A percentile compares a stretch with the other conserved stretches of the same genome.
Conservation (phyloP, 1,139 yeast genomes). For the Zygoascus hellenicus region DNA sequence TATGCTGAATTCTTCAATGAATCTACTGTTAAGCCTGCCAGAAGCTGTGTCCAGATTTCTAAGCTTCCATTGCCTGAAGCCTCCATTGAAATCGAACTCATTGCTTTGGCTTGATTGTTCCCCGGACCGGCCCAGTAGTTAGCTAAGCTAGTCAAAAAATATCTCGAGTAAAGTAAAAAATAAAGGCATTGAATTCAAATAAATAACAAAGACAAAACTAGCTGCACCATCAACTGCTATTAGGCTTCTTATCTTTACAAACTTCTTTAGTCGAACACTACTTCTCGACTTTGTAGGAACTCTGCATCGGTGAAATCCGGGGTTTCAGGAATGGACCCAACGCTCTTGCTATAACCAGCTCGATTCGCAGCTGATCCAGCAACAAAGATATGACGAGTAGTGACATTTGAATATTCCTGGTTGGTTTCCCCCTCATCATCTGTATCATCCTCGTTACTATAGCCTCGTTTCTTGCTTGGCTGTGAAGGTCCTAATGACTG, state of each 20-base stretch:
- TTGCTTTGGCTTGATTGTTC: constrained; percentile 53
- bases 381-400: neutral
- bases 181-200: too few species aligned
- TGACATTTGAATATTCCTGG: constrained; percentile 31
- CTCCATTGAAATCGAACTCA: constrained; percentile 59
- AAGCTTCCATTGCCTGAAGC: constrained; percentile 72
- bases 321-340: too few species aligned
- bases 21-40: constrained; percentile 69
- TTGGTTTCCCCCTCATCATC: constrained; percentile 22
- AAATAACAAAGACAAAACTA: too few species aligned
- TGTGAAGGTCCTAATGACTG: neutral
- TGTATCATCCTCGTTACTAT: constrained; percentile 21
- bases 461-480: constrained; percentile 11
- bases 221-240: too few species aligned
- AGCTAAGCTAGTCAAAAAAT: too few species aligned
- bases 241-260: too few species aligned
- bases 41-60: constrained; percentile 88
- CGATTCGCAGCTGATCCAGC: too few species aligned
- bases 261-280: neutral
- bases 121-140: too few species aligned
- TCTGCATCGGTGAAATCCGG: neutral
- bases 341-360: too few species aligned
- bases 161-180: too few species aligned
- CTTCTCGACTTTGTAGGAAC: constrained; percentile 1
- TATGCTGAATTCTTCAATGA: constrained; percentile 69